Evolutionary conservation across 2,329 filamentous ascomycete species (phyloP).

Genomic region (Penicillium sp.): DNA sequence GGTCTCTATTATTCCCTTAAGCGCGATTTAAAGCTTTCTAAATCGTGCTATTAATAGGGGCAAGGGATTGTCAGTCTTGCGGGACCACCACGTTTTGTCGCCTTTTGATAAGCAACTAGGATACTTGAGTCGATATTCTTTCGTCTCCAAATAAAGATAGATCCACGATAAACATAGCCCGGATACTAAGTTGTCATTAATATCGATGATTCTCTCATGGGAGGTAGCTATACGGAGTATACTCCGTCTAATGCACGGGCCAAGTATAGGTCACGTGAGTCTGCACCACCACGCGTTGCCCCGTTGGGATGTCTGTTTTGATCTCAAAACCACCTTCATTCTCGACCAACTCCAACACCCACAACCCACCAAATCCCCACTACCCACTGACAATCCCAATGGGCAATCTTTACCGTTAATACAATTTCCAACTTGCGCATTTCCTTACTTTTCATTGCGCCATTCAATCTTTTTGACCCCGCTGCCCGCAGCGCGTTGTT

Average conservation of each 20-base stretch:
- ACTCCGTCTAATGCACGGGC: background rate
- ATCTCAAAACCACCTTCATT: conserved; percentile 30
- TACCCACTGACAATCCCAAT: background rate
- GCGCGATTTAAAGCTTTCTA: too few relatives aligned
- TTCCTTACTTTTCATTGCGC: background rate
- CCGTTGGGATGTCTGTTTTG: conserved; percentile 35
- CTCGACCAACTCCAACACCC: conserved; percentile 20
- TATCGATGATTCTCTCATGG: background rate
- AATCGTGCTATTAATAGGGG: too few relatives aligned
- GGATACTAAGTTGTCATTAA: background rate
- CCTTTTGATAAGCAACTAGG: too few relatives aligned
- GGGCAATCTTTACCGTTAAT: background rate
- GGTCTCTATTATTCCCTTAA: too few relatives aligned
- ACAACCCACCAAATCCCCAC: conserved; percentile 14
- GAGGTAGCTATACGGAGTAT: too few relatives aligned
- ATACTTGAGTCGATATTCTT: background rate
- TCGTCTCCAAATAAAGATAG: background rate
- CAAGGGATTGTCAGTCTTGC: too few relatives aligned
- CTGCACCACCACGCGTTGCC: conserved; percentile 28
- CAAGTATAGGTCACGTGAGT: conserved; percentile 26
- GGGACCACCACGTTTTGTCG: too few relatives aligned
- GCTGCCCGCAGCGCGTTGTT: conserved; percentile 41
- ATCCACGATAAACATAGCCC: background rate
- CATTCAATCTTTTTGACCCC: conserved; percentile 18
- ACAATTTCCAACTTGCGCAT: conserved; percentile 11